Evolutionary conservation across 441 rosid genomes (phyloP).

Genomic region (Populus hybrid): DNA sequence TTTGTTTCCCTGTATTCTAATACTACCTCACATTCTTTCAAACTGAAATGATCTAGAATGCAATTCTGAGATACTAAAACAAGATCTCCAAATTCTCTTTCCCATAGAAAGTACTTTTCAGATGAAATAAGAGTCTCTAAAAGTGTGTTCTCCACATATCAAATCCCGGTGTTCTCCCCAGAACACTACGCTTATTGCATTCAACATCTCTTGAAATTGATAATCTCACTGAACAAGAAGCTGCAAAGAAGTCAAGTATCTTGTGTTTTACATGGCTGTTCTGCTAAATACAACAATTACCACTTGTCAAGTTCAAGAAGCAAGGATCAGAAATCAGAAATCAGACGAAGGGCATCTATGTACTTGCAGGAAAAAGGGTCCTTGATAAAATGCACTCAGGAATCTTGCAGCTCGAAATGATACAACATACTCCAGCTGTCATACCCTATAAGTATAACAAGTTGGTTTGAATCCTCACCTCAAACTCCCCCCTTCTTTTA

Average conservation of each 20-base stretch:
- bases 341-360: neutral
- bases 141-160: neutral
- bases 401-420: neutral
- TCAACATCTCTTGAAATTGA: neutral
- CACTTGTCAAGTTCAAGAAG: neutral
- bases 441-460: neutral
- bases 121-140: neutral
- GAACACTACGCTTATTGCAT: neutral
- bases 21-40: neutral
- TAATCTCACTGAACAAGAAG: neutral
- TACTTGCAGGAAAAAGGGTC: neutral
- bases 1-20: neutral
- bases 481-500: neutral
- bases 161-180: neutral
- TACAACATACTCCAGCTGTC: neutral
- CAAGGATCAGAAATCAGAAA: neutral
- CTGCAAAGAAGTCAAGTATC: neutral
- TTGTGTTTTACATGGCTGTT: neutral
- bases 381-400: neutral
- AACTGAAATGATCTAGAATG: neutral
- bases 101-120: constrained; percentile 1
- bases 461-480: neutral
- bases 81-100: neutral
- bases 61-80: neutral
- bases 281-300: neutral